phyloP scores from a whole-genome alignment of 495 filamentous ascomycete species.

The Penicillium argentinense region DNA sequence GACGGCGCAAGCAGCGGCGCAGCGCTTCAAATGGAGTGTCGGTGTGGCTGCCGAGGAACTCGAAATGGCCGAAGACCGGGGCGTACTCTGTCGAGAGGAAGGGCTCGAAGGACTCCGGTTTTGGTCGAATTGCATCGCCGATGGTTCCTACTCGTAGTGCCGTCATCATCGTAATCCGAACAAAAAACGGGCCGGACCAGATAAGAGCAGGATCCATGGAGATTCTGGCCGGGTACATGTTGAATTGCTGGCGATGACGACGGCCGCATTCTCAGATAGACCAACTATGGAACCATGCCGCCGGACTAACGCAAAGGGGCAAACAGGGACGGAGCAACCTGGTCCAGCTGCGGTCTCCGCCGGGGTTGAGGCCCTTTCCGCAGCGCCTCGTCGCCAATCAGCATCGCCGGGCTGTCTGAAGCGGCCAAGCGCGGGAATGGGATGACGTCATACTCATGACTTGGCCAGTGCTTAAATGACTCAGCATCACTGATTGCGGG shows the following conservation, averaged over 20 bases:
- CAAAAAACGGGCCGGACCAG: neutral
- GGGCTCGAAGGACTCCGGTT: conserved; percentile 79
- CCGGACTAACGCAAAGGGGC: too few relatives aligned
- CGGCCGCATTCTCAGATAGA: too few relatives aligned
- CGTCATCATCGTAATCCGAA: too few relatives aligned
- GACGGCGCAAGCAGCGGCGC: conserved; percentile 85
- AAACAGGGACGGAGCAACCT: too few relatives aligned
- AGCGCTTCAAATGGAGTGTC: conserved; percentile 95
- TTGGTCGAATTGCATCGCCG: conserved; percentile 69
- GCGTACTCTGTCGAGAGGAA: conserved; percentile 79
- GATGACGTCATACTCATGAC: conserved; percentile 11
- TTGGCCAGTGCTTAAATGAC: neutral
- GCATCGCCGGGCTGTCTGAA: too few relatives aligned
- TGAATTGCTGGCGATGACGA: too few relatives aligned
- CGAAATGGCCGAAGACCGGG: conserved; percentile 93
- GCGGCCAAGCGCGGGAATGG: too few relatives aligned
- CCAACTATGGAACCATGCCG: too few relatives aligned
- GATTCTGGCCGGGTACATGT: neutral
- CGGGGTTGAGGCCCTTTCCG: too few relatives aligned
- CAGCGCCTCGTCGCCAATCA: neutral
- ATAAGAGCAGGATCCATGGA: too few relatives aligned
- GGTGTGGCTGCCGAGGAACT: conserved; percentile 96
- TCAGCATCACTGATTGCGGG: neutral
- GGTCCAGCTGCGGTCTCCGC: too few relatives aligned
- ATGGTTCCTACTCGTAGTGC: neutral